Percentiles rank a stretch among this genome's conserved stretches.
Evolutionary conservation across 2,329 filamentous ascomycete species (phyloP).

Genomic region (Sporothrix brasiliensis): DNA sequence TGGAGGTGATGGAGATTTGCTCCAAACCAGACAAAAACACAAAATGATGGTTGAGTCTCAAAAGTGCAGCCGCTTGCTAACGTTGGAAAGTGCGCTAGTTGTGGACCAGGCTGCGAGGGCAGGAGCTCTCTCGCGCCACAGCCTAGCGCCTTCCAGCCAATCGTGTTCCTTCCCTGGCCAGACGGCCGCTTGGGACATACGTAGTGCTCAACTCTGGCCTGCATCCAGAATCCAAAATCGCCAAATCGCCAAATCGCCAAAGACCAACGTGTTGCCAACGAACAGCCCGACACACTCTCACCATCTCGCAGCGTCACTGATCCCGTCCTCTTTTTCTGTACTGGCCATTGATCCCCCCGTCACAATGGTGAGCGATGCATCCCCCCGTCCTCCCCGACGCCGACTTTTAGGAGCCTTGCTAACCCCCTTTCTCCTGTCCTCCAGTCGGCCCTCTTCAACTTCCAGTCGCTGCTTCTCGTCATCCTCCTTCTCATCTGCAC

Average conservation of each 20-base stretch:
- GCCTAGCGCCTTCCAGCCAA: constrained; percentile 19
- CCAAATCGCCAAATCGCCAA: constrained; percentile 7
- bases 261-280: not conserved
- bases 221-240: not conserved
- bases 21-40: not conserved
- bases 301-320: not conserved
- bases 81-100: not conserved
- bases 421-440: not conserved
- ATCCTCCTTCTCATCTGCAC: constrained; percentile 96
- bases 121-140: not conserved
- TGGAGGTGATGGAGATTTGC: not conserved
- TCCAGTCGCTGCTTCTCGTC: constrained; percentile 93
- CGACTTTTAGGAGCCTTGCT: not conserved
- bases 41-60: not conserved
- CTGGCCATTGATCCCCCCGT: not conserved
- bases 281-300: not conserved
- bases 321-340: not conserved
- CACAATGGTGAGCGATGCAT: constrained; percentile 20
- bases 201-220: constrained; percentile 13
- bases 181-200: constrained; percentile 17
- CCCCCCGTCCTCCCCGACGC: not conserved
- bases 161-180: not conserved
- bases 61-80: not conserved
- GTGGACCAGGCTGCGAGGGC: not conserved
- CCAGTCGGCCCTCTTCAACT: constrained; percentile 97